Conservation (phyloP, 139 green algal species). For the Auxenochlorella protothecoides region DNA sequence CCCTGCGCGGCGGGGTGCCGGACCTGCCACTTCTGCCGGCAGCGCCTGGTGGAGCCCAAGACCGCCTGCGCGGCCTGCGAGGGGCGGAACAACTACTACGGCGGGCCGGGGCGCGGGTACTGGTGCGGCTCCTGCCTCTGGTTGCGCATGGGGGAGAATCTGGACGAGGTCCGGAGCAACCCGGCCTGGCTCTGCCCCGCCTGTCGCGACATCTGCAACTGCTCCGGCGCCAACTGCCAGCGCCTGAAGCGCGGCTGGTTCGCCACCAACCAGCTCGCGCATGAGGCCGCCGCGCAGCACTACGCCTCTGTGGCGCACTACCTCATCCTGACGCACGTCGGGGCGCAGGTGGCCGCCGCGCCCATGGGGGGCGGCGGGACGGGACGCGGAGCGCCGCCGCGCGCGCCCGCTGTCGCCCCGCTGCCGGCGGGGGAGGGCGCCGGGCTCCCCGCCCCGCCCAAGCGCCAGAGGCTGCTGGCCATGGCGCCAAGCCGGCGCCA, state of each 20-base stretch:
- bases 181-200: conserved; percentile 35
- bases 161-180: conserved; percentile 30
- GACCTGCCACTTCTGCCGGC: conserved; percentile 58
- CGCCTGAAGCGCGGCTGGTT: conserved; percentile 19
- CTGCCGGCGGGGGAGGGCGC: background rate
- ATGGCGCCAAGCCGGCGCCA: background rate
- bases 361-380: conserved; percentile 8
- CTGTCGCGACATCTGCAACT: conserved; percentile 54
- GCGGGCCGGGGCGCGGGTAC: conserved; percentile 21
- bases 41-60: conserved; percentile 39
- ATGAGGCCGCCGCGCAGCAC: conserved; percentile 28
- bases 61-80: conserved; percentile 33
- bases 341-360: conserved; percentile 9
- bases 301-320: conserved; percentile 54
- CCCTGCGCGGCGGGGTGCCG: conserved; percentile 29
- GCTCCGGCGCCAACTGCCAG: conserved; percentile 35
- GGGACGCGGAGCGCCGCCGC: no score
- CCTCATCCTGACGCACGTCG: conserved; percentile 41
- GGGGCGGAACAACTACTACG: conserved; percentile 9
- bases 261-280: conserved; percentile 32
- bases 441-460: no score
- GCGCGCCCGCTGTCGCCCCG: background rate
- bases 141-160: conserved; percentile 44
- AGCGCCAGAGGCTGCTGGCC: no score
- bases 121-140: conserved; percentile 45